Evolutionary conservation across 2,329 filamentous ascomycete species (phyloP), one percentile per base, ranked within the genome.

Genomic region (Beauveria caledonica): DNA sequence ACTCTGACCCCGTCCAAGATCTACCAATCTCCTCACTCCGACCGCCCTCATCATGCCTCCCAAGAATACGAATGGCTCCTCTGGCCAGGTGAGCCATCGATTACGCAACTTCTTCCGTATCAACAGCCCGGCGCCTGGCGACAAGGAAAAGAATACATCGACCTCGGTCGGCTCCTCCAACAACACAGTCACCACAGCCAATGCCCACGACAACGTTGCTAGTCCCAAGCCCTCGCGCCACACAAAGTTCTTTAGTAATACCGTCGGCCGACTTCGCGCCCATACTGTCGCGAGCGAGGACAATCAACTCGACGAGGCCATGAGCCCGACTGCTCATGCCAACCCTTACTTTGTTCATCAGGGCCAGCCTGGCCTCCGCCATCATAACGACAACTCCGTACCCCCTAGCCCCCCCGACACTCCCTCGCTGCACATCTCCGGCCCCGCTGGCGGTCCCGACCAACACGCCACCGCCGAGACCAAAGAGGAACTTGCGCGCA

Each of bases 271-370:
- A 67, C 91, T 93, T 71, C 86, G 93, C 68, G 95, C 92, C 40
- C 87, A 89, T 62, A 97, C 93, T 27, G 90, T 95, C 60, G 90
- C 90, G 66, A 96, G 92, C 75, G 93, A 97, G 76, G 92, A 92
- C 67, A 92, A 97, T 71, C 85, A 88, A 62, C 82, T 97, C 65
- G 93, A 97, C 67, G 92, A 97, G 73, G 80, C 85, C 63, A 81
- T 96, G 69, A 96, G 92, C 70, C 94, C 94, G 27, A 97, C 92
- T 5, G 93, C 92, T 56, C 86, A 93, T 70, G 93, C 92, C 65
- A 99, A 99, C 73, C 94, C 94, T 19, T 99, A 99, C 76, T 99
- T 97, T 74, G 89, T 87, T 66, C 94, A 97, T 72, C 94, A 99
- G 76, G 94, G 94, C 61, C 92, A 92, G 68, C 94, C 94, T 4